Percentiles rank a stretch among this genome's conserved stretches.
phyloP scores from a whole-genome alignment of 371 early-diverging fungal genomes.

The Mucor racemosus region DNA sequence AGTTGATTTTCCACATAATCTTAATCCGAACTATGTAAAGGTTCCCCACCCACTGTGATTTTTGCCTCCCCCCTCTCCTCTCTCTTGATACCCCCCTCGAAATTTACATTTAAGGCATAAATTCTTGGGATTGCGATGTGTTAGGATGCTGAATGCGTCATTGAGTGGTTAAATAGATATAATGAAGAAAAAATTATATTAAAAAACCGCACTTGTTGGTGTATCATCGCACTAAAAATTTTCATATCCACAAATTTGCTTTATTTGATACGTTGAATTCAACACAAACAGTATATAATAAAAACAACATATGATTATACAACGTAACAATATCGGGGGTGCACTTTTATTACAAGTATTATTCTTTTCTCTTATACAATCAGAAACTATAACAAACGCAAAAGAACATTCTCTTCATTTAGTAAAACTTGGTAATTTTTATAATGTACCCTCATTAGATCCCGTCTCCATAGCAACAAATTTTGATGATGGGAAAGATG shows the following conservation, averaged over 20 bases:
- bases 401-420: neutral
- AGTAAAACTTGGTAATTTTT: neutral
- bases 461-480: neutral
- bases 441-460: constrained; percentile 7
- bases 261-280: neutral
- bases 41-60: neutral
- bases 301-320: constrained; percentile 11
- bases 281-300: neutral
- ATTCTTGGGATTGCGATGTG: constrained; percentile 3
- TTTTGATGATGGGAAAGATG: neutral
- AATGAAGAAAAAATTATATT: neutral
- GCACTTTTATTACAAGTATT: constrained; percentile 10
- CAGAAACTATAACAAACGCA: neutral
- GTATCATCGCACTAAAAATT: neutral
- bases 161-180: too few relatives aligned
- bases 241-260: neutral
- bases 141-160: neutral
- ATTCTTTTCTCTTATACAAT: neutral
- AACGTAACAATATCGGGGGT: constrained; percentile 16
- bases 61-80: neutral
- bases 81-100: too few relatives aligned
- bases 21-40: neutral
- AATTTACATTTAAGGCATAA: neutral
- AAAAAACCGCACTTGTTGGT: neutral
- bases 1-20: neutral